Evolutionary conservation across 2,329 filamentous ascomycete genomes (phyloP), one percentile per base, ranked within the genome.

Genomic region (Fusarium protoensiforme): DNA sequence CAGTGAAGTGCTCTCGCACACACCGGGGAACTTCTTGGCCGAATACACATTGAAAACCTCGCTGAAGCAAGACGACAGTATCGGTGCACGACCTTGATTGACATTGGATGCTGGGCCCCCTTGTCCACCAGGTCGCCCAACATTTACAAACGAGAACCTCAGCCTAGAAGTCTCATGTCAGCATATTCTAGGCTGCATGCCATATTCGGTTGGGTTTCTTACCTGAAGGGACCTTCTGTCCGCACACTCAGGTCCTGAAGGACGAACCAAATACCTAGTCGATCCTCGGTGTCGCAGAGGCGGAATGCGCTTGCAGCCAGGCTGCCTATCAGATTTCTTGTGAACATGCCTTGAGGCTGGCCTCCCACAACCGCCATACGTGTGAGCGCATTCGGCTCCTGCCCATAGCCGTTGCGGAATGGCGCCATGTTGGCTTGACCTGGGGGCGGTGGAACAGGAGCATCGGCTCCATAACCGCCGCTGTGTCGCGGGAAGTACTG

Each of bases 1-100:
- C 20, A 98, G 85, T 5, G 91, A 84, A 0, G 96, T 99, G 81
- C 93, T 97, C 81, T 98, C 96, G 66, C 97, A 98, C 1, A 99
- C 96, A 43, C 96, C 96, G 0, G 96, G 96, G 82, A 99, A 99
- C 79, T 98, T 98, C 88, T 99, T 99, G 56, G 96, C 96, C 3
- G 94, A 97, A 83, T 93, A 98, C 33, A 99, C 96, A 62, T 94
- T 94, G 86, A 99, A 98, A 4, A 91, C 88, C 6, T 97, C 93
- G 56, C 94, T 97, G 83, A 96, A 98, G 77, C 91, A 92, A 10
- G 92, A 93, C 1, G 96, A 95, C 20, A 98, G 88, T 14, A 98
- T 92, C 0, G 94, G 94, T 0, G 94, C 93, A 71, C 91, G 92
- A 64, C 92, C 92, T 39, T 89, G 92, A 81, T 95, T 96, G 68